Percentiles rank a stretch among this genome's conserved stretches.
phyloP scores from a whole-genome alignment of 2,329 filamentous ascomycete species.

The Alternaria sp. region DNA sequence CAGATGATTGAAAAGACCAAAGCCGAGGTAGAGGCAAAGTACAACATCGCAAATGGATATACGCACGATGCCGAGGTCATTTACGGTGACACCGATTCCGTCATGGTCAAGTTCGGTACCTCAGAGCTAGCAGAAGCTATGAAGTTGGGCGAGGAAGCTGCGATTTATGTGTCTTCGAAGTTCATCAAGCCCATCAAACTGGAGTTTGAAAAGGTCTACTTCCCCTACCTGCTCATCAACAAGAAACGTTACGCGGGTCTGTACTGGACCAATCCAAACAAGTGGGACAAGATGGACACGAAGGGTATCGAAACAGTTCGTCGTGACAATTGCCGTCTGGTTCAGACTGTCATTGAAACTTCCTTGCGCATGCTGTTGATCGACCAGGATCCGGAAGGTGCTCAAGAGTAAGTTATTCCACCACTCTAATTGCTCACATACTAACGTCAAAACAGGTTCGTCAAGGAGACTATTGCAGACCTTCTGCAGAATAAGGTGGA shows the following conservation, averaged over 20 bases:
- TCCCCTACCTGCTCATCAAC: constrained; percentile 97
- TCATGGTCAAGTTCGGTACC: constrained; percentile 99
- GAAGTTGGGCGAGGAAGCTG: constrained; percentile 94
- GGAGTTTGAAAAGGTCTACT: constrained; percentile 99
- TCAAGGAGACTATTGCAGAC: constrained; percentile 95
- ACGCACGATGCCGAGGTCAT: constrained; percentile 95
- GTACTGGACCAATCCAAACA: constrained; percentile 93
- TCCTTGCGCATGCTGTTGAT: constrained; percentile 95
- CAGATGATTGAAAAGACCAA: constrained; percentile 99
- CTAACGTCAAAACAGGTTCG: constrained; percentile 69
- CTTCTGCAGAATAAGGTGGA: constrained; percentile 97
- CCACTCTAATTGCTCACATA: constrained; percentile 49
- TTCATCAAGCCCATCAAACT: constrained; percentile 98
- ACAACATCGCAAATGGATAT: constrained; percentile 94
- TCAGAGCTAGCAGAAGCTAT: constrained; percentile 87
- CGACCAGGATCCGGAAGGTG: constrained; percentile 86
- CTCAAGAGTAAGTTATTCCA: constrained; percentile 78
- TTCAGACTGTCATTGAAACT: constrained; percentile 97
- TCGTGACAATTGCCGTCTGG: constrained; percentile 92
- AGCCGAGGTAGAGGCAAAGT: constrained; percentile 88
- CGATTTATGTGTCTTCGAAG: constrained; percentile 85
- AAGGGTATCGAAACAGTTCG: constrained; percentile 99
- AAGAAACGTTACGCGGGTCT: constrained; percentile 99
- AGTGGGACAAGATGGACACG: constrained; percentile 99
- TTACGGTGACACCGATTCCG: constrained; percentile 98